Percentiles rank a stretch among this genome's conserved stretches.
Evolutionary conservation across 2,329 filamentous ascomycete species (phyloP).

Genomic region (Trichophyton mentagrophytes): DNA sequence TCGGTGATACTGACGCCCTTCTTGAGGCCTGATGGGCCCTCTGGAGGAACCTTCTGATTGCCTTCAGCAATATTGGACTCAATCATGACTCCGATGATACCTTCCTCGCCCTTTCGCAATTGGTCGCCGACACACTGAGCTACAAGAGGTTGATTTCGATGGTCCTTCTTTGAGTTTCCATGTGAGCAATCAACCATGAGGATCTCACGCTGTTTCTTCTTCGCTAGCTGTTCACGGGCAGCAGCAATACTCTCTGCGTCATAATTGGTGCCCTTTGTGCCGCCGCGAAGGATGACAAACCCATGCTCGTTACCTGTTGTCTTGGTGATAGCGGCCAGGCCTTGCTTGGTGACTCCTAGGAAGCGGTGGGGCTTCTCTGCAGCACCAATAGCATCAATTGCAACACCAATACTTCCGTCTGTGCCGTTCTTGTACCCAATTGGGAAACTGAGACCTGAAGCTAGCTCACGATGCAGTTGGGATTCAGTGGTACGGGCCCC

Average conservation of each 20-base stretch:
- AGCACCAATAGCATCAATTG: conserved; percentile 89
- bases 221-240: conserved; percentile 64
- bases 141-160: conserved; percentile 95
- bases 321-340: conserved; percentile 85
- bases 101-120: conserved; percentile 68
- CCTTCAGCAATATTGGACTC: conserved; percentile 96
- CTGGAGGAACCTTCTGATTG: conserved; percentile 78
- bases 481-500: conserved; percentile 95
- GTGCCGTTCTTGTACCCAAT: conserved; percentile 99
- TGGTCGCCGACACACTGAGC: conserved; percentile 70
- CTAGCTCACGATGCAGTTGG: conserved; percentile 88
- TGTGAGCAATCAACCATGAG: conserved; percentile 98
- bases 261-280: conserved; percentile 88
- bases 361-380: conserved; percentile 91
- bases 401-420: conserved; percentile 76
- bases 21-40: conserved; percentile 73
- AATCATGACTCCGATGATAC: conserved; percentile 97
- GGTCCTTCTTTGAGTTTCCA: conserved; percentile 89
- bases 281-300: conserved; percentile 89
- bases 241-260: conserved; percentile 72
- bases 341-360: conserved; percentile 92
- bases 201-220: conserved; percentile 59
- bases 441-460: conserved; percentile 87
- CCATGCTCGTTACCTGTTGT: conserved; percentile 93
- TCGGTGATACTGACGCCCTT: conserved; percentile 96